phyloP scores from a whole-genome alignment of 805 yeast species.

The Saturnispora sanitii region DNA sequence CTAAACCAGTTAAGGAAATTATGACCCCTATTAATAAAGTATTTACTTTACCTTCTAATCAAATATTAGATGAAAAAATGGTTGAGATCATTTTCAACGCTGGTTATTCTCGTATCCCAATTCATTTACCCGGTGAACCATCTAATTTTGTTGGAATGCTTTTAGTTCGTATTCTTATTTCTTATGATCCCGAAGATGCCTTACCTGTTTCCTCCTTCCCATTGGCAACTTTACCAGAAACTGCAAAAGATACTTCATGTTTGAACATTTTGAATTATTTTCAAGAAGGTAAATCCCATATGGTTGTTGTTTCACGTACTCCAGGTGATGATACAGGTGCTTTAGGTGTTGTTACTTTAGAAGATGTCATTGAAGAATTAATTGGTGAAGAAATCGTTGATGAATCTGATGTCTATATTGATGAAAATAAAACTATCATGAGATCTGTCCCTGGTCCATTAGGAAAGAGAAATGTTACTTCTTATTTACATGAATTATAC shows the following conservation, averaged over 20 bases:
- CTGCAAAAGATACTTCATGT: slow-evolving; percentile 85
- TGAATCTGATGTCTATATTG: slow-evolving; percentile 89
- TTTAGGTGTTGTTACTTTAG: slow-evolving; percentile 83
- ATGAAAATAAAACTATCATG: slow-evolving; percentile 80
- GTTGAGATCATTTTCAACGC: slow-evolving; percentile 88
- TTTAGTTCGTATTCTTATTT: slow-evolving; percentile 80
- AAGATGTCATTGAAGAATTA: slow-evolving; percentile 95
- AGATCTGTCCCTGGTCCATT: slow-evolving; percentile 68
- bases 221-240: slow-evolving; percentile 91
- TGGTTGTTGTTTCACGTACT: slow-evolving; percentile 80
- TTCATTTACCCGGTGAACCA: slow-evolving; percentile 83
- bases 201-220: slow-evolving; percentile 90
- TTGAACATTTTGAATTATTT: slow-evolving; percentile 88
- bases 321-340: slow-evolving; percentile 83
- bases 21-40: slow-evolving; percentile 94
- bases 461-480: slow-evolving; percentile 56
- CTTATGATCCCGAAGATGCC: slow-evolving; percentile 95
- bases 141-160: slow-evolving; percentile 91
- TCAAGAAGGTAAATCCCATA: slow-evolving; percentile 96
- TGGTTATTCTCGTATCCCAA: slow-evolving; percentile 92
- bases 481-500: slow-evolving; percentile 57
- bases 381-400: slow-evolving; percentile 97
- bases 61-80: slow-evolving; percentile 68
- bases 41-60: slow-evolving; percentile 77
- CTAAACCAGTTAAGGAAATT: slow-evolving; percentile 72